These are phyloP conservation scores for Alternaria ethzedia DNA, from an alignment of 2,329 filamentous ascomycete species.

Conservation along the genomic window DNA sequence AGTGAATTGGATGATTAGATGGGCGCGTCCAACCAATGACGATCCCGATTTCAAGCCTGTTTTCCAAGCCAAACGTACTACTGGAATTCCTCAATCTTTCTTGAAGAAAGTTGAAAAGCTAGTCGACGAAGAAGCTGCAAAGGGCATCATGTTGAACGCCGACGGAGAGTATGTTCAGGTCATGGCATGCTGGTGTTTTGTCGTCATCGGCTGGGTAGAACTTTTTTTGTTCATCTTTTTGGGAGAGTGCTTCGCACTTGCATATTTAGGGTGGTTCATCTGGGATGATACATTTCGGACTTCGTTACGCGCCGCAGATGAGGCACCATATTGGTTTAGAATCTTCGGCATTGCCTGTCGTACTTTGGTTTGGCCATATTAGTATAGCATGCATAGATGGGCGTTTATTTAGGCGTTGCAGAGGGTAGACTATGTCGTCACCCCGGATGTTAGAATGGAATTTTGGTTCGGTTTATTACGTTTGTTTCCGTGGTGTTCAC, in stretches of 20 bases:
- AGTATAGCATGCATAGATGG: not conserved
- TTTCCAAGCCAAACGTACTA: conserved; percentile 92
- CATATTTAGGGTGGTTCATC: not conserved
- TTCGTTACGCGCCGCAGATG: not conserved
- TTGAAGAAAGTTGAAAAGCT: conserved; percentile 95
- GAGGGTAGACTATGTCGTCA: not conserved
- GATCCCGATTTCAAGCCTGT: conserved; percentile 95
- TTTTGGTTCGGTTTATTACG: not conserved
- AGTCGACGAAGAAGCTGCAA: conserved; percentile 80
- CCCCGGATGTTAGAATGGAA: not conserved
- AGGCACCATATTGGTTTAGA: not conserved
- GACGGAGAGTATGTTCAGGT: conserved; percentile 98
- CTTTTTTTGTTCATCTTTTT: not conserved
- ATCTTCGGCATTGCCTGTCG: not conserved
- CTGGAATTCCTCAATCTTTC: conserved; percentile 94
- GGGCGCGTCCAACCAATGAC: conserved; percentile 77
- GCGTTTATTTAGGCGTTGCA: not conserved
- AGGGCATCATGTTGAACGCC: conserved; percentile 95
- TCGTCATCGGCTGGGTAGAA: not conserved
- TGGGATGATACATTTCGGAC: not conserved
- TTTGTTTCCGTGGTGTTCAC: not conserved
- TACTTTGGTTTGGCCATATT: not conserved
- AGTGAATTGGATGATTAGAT: conserved; percentile 52
- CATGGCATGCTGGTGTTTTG: conserved; percentile 62
- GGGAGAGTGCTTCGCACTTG: not conserved